Percentiles rank a stretch among this genome's conserved stretches.
phyloP scores from a whole-genome alignment of 371 early-diverging fungal species.

The Nematocida major region DNA sequence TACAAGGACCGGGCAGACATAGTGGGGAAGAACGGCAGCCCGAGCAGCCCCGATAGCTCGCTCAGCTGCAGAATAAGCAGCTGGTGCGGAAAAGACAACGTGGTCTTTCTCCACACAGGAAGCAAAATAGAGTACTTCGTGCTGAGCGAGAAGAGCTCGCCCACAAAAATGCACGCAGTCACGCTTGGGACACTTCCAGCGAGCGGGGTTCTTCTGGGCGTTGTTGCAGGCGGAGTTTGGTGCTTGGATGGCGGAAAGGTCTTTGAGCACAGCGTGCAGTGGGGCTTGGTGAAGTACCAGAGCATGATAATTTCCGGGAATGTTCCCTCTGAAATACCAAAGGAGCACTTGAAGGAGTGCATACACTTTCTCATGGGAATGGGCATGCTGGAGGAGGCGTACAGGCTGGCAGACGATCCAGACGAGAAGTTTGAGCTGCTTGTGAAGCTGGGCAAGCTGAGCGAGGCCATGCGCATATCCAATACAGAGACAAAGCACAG shows the following conservation, averaged over 20 bases:
- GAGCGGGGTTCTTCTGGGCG: slow-evolving; percentile 40
- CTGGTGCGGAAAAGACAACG: slow-evolving; percentile 38
- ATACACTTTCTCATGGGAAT: slow-evolving; percentile 59
- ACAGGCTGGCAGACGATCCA: slow-evolving; percentile 49
- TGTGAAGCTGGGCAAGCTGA: slow-evolving; percentile 49
- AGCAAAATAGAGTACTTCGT: slow-evolving; percentile 48
- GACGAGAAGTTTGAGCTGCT: slow-evolving; percentile 63
- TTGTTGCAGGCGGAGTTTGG: slow-evolving; percentile 48
- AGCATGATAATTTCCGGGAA: slow-evolving; percentile 34
- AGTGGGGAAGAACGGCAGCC: neutral
- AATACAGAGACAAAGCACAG: slow-evolving; percentile 52
- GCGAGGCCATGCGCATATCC: slow-evolving; percentile 56
- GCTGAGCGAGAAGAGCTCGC: slow-evolving; percentile 3
- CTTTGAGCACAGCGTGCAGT: slow-evolving; percentile 20
- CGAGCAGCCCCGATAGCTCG: neutral
- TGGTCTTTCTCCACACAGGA: slow-evolving; percentile 47
- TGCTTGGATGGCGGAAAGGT: slow-evolving; percentile 31
- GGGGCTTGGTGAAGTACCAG: slow-evolving; percentile 55
- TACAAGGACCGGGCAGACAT: slow-evolving; percentile 25
- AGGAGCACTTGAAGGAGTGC: slow-evolving; percentile 39
- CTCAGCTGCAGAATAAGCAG: neutral
- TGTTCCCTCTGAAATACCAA: slow-evolving; percentile 3
- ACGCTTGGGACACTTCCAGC: neutral
- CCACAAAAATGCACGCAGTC: neutral
- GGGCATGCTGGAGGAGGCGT: slow-evolving; percentile 55